These are phyloP conservation scores for Fusarium heterosporum DNA, from an alignment of 2,329 filamentous ascomycete genomes.

Conservation along the genomic window DNA sequence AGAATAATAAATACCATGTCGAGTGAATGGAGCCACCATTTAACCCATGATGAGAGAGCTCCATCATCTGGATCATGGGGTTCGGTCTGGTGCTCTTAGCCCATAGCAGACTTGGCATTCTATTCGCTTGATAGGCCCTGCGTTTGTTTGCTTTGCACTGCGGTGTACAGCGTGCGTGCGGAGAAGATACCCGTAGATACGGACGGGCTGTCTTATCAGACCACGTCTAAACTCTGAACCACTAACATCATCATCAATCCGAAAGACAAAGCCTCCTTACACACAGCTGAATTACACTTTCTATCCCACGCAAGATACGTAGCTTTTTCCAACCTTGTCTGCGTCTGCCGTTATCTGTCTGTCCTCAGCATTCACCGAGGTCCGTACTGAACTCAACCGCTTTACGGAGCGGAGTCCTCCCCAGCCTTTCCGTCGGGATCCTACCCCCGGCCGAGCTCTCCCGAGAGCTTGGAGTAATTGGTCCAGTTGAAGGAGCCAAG, in stretches of 20 bases:
- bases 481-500: neutral
- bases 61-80: slow-evolving; percentile 19
- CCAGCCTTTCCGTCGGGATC: slow-evolving; percentile 32
- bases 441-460: slow-evolving; percentile 26
- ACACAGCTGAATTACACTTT: slow-evolving; percentile 4
- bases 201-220: slow-evolving; percentile 28
- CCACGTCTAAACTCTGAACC: slow-evolving; percentile 26
- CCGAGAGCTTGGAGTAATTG: slow-evolving; percentile 10
- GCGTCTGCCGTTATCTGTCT: neutral
- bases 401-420: slow-evolving; percentile 4
- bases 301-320: neutral
- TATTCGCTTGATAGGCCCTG: slow-evolving; percentile 22
- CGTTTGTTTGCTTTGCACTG: slow-evolving; percentile 21
- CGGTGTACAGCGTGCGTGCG: slow-evolving; percentile 36
- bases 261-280: slow-evolving; percentile 3
- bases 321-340: neutral
- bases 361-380: neutral
- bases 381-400: slow-evolving; percentile 6
- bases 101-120: slow-evolving; percentile 24
- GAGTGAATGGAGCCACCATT: slow-evolving; percentile 8
- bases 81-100: slow-evolving; percentile 20
- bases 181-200: slow-evolving; percentile 23
- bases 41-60: slow-evolving; percentile 9
- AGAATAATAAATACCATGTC: slow-evolving; percentile 16
- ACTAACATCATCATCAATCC: slow-evolving; percentile 2